Evolutionary conservation across 163 green algal species (phyloP).

Genomic region (Scenedesmus sp.): DNA sequence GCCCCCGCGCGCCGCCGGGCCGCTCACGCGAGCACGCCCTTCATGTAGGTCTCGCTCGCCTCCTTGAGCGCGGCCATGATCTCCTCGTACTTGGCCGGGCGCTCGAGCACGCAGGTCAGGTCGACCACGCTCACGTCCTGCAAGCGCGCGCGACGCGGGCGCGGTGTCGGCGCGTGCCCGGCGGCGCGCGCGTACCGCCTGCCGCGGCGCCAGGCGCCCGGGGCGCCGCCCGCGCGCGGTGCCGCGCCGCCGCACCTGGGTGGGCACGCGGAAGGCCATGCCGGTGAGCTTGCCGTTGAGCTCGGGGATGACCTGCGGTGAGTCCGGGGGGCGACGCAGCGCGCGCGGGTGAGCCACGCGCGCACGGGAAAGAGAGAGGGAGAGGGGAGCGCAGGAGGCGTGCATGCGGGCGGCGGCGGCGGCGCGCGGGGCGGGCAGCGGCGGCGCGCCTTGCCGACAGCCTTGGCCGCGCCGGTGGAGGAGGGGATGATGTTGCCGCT

Average conservation of each 20-base stretch:
- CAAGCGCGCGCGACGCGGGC: too few species aligned
- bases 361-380: too few species aligned
- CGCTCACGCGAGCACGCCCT: conserved; percentile 74
- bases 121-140: conserved; percentile 96
- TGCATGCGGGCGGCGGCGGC: background rate
- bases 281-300: conserved; percentile 99
- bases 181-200: too few species aligned
- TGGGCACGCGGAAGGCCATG: conserved; percentile 98
- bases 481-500: conserved; percentile 98
- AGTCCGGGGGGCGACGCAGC: too few species aligned
- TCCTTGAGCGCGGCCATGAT: conserved; percentile 91
- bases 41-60: conserved; percentile 75
- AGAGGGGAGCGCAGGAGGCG: background rate
- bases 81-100: conserved; percentile 92
- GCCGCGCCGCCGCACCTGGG: conserved; percentile 43
- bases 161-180: too few species aligned
- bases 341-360: too few species aligned
- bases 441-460: conserved; percentile 46
- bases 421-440: background rate
- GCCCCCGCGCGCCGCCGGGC: too few species aligned
- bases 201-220: too few species aligned
- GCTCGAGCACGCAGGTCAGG: conserved; percentile 91
- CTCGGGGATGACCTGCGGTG: conserved; percentile 89
- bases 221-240: too few species aligned
- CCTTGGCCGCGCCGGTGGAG: conserved; percentile 96